Conservation (phyloP, 2,329 filamentous ascomycete genomes). For the Sarocladiaceae sp. region DNA sequence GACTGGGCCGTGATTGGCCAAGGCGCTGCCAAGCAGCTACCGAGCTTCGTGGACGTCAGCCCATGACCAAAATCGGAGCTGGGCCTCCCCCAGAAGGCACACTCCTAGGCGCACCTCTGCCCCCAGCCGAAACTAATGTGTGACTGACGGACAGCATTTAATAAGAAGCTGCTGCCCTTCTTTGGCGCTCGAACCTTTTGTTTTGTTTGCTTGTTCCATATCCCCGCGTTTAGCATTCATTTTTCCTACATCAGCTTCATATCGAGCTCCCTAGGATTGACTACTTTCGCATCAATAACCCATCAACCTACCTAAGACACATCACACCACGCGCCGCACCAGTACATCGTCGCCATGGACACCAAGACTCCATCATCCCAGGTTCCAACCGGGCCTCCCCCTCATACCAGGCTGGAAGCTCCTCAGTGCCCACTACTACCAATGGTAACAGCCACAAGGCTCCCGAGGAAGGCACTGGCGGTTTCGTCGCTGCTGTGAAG, state of each 20-base stretch:
- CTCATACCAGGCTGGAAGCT: background rate
- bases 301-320: background rate
- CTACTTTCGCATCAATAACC: background rate
- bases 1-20: constrained; percentile 2
- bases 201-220: background rate
- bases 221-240: background rate
- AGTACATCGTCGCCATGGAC: background rate
- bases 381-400: background rate
- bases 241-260: background rate
- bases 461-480: constrained; percentile 23
- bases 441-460: constrained; percentile 26
- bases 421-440: constrained; percentile 7
- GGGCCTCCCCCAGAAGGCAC: background rate
- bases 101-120: background rate
- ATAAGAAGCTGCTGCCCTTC: background rate
- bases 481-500: constrained; percentile 48
- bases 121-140: background rate
- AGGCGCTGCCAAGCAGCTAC: constrained; percentile 4
- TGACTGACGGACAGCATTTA: background rate
- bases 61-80: background rate
- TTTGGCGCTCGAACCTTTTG: background rate
- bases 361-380: background rate
- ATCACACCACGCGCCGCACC: background rate
- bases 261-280: background rate
- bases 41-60: constrained; percentile 6